Evolutionary conservation across 805 yeast species (phyloP).

Genomic region (Candida ipomoeae): DNA sequence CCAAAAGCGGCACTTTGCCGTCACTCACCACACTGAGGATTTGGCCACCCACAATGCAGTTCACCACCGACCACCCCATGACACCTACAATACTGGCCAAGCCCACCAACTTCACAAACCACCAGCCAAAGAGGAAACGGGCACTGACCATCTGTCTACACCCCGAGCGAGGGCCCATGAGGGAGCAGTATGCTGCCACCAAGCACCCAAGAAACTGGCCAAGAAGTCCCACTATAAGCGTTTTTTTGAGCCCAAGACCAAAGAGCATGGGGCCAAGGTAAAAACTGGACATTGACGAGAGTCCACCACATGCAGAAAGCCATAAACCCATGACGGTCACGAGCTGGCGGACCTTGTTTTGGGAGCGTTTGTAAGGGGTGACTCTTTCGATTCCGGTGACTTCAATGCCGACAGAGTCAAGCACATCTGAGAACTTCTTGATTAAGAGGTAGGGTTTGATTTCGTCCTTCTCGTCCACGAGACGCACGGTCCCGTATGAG

Average conservation of each 20-base stretch:
- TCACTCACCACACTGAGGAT: conserved; percentile 63
- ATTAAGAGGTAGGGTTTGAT: conserved; percentile 13
- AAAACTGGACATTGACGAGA: conserved; percentile 85
- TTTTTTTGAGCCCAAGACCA: conserved; percentile 62
- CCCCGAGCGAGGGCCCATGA: conserved; percentile 89
- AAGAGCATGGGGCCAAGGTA: conserved; percentile 71
- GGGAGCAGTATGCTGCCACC: conserved; percentile 77
- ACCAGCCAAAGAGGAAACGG: conserved; percentile 79
- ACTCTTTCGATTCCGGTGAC: conserved; percentile 76
- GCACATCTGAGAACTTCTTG: conserved; percentile 19
- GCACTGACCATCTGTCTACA: conserved; percentile 85
- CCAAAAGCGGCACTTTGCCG: conserved; percentile 62
- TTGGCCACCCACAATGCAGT: conserved; percentile 85
- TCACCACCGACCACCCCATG: conserved; percentile 93
- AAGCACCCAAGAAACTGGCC: conserved; percentile 68
- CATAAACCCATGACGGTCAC: conserved; percentile 66
- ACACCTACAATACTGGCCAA: conserved; percentile 70
- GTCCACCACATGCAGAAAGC: conserved; percentile 82
- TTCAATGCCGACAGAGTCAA: conserved; percentile 62
- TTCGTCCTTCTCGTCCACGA: conserved; percentile 10
- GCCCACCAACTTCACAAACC: conserved; percentile 73
- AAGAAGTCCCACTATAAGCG: conserved; percentile 57
- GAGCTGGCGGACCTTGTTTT: conserved; percentile 25
- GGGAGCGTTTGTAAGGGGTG: conserved; percentile 61
- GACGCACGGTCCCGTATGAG: conserved; percentile 5